Evolutionary conservation across 2,329 filamentous ascomycete species (phyloP).

Genomic region (Ophiognomonia clavigignenti-juglandacearum): DNA sequence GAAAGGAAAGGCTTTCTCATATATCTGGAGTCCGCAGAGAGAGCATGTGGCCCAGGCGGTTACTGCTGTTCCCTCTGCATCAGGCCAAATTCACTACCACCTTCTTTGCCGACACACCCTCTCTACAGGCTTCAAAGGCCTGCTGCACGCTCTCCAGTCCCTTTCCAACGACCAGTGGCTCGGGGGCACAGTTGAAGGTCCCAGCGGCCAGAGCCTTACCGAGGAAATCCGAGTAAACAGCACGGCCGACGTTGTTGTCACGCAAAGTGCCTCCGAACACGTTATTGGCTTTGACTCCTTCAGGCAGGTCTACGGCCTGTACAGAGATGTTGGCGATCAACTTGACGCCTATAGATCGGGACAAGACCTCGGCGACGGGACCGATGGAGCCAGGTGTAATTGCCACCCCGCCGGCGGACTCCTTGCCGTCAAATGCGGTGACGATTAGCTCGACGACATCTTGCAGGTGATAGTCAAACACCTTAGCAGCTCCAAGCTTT

Average conservation of each 20-base stretch:
- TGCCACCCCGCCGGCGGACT: not conserved
- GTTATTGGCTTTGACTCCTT: conserved; percentile 1
- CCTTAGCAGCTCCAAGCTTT: conserved; percentile 19
- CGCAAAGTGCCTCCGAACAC: not conserved
- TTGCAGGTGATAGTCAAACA: conserved; percentile 24
- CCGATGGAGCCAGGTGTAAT: not conserved
- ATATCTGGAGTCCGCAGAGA: no score
- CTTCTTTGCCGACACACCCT: conserved; percentile 4
- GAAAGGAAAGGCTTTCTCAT: no score
- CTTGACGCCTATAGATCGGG: not conserved
- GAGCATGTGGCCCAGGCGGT: no score
- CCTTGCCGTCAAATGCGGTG: not conserved
- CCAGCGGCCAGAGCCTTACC: not conserved
- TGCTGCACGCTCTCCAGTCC: conserved; percentile 9
- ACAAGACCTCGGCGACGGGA: not conserved
- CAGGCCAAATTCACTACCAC: no score
- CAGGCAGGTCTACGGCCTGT: not conserved
- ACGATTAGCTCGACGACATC: conserved; percentile 16
- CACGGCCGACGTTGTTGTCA: not conserved
- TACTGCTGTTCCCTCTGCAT: no score
- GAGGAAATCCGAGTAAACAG: conserved; percentile 4
- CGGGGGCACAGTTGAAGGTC: not conserved
- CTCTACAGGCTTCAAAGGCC: conserved; percentile 4
- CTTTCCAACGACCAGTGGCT: conserved; percentile 3
- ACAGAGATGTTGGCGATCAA: not conserved